Conservation (phyloP, 1,284 basidiomycete species). For the Moesziomyces aphidis region DNA sequence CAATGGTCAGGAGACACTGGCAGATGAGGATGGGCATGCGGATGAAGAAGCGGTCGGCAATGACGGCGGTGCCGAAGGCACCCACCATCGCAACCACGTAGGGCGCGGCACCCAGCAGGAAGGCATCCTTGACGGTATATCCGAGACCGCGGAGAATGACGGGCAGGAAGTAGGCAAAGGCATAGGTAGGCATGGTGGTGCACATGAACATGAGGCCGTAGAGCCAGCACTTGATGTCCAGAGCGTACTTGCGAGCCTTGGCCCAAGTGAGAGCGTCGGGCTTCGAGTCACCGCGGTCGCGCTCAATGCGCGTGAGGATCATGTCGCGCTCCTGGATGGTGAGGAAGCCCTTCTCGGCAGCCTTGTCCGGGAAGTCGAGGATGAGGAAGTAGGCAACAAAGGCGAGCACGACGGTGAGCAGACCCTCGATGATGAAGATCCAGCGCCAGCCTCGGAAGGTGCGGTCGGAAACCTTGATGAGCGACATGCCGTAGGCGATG, state of each 20-base stretch:
- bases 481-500: slow-evolving; percentile 63
- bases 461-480: slow-evolving; percentile 27
- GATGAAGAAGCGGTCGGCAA: slow-evolving; percentile 67
- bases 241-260: slow-evolving; percentile 67
- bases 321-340: slow-evolving; percentile 67
- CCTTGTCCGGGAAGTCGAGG: slow-evolving; percentile 70
- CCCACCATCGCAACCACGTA: slow-evolving; percentile 64
- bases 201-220: slow-evolving; percentile 69
- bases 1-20: slow-evolving; percentile 65
- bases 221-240: slow-evolving; percentile 70
- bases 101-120: slow-evolving; percentile 68
- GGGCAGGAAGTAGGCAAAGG: slow-evolving; percentile 68
- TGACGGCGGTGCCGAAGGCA: slow-evolving; percentile 64
- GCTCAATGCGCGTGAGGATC: slow-evolving; percentile 69
- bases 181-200: slow-evolving; percentile 53
- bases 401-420: slow-evolving; percentile 48
- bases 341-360: slow-evolving; percentile 68
- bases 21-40: slow-evolving; percentile 68
- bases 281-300: slow-evolving; percentile 70
- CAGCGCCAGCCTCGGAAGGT: slow-evolving; percentile 65
- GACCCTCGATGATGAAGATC: slow-evolving; percentile 51
- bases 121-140: slow-evolving; percentile 56
- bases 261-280: slow-evolving; percentile 67
- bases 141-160: slow-evolving; percentile 69
- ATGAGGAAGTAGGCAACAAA: slow-evolving; percentile 51